phyloP scores from a whole-genome alignment of 108 stramenopile species.

The Skeletonema grethae region DNA sequence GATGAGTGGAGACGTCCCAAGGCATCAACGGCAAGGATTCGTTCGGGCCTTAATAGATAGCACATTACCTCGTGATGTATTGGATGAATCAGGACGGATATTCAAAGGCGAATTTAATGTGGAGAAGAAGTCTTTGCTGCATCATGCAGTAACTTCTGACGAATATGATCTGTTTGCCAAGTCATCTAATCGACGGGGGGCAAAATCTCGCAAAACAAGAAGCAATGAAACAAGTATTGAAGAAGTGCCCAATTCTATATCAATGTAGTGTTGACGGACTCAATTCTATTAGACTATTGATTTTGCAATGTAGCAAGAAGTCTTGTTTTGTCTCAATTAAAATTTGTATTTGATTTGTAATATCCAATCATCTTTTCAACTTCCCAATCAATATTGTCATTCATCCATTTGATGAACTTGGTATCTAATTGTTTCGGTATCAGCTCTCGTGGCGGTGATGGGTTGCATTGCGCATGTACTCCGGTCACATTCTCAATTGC shows the following conservation, averaged over 20 bases:
- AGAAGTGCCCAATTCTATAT: constrained; percentile 21
- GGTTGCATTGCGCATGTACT: constrained; percentile 39
- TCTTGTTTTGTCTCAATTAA: not conserved
- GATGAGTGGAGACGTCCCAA: constrained; percentile 19
- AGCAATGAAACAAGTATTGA: constrained; percentile 11
- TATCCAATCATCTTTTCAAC: constrained; percentile 51
- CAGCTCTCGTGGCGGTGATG: constrained; percentile 6
- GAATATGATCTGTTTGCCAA: constrained; percentile 81
- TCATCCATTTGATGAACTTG: constrained; percentile 51
- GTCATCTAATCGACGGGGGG: constrained; percentile 28
- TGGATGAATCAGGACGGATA: constrained; percentile 82
- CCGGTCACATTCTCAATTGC: constrained; percentile 46
- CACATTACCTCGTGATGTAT: constrained; percentile 80
- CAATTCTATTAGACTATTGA: not conserved
- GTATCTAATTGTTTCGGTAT: constrained; percentile 17
- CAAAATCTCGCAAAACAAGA: constrained; percentile 14
- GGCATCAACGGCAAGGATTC: constrained; percentile 59
- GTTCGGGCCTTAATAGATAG: constrained; percentile 80
- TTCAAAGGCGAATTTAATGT: constrained; percentile 85
- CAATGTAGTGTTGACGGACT: not conserved
- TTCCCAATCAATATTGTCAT: constrained; percentile 58
- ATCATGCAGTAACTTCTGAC: constrained; percentile 88
- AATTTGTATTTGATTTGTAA: not conserved
- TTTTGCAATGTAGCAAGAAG: not conserved
- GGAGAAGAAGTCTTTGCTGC: constrained; percentile 82